Evolutionary conservation across 176 grass and related monocot species (phyloP), one percentile per base, ranked within the genome.

Genomic region (Urochloa ruziziensis): DNA sequence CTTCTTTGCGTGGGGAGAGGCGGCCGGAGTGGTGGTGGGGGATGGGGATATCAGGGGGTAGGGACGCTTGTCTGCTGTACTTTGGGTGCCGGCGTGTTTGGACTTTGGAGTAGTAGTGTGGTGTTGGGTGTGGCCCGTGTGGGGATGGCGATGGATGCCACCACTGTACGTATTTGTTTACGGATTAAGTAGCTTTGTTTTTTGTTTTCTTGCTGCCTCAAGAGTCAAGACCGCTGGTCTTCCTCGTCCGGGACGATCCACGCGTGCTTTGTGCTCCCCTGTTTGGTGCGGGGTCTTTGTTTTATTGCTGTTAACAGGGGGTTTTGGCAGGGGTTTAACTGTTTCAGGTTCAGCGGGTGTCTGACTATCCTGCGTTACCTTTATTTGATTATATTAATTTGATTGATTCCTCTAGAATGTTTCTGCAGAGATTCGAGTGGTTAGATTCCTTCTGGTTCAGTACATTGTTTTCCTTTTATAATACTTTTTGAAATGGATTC

Each of bases 41-140:
- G 46, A n/a, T 25, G 56, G 73, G 73, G 29, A 57, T 23, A 48
- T 84, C 72, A 79, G 28, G 42, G 80, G 80, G 64, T 56, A 57
- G 18, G 76, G 46, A 56, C 60, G 84, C 58, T 15, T 66, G 58
- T 43, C 67, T 82, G 80, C 25, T 66, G 51, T 75, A 33, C 77
- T 71, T 77, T 29, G 51, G 35, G 17, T 69, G 88, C 85, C 69
- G 67, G 68, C 18, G 66, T 88, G 61, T 72, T 72, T 24, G 79
- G 58, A n/a, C n/a, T n/a, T n/a, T n/a, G n/a, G 46, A 78, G 47
- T 15, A 49, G 15, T 8, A 33, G 51, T 56, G 58, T 39, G 48
- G 70, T 42, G 76, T 57, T 51, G 68, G 69, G 51, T 51, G 62
- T n/a, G n/a, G n/a, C n/a, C n/a, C n/a, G n/a, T n/a, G n/a, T 47